These are phyloP conservation scores for Penicillium glabrum DNA, from an alignment of 2,329 filamentous ascomycete species.

Conservation along the genomic window DNA sequence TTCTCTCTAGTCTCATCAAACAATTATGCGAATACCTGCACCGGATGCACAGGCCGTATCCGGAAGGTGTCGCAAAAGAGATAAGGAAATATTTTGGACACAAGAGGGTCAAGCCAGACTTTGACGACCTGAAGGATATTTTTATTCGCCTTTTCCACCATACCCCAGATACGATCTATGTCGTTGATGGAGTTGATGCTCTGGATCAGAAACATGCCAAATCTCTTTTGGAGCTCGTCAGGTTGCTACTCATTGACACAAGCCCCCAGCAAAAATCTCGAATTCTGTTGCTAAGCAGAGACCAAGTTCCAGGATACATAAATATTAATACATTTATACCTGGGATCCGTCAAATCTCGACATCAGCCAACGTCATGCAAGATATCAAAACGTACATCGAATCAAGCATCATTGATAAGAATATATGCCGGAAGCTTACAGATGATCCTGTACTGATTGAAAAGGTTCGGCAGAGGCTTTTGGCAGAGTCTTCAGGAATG, in stretches of 20 bases:
- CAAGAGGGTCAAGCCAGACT: not conserved
- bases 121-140: not conserved
- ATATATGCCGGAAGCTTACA: constrained; percentile 15
- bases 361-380: constrained; percentile 12
- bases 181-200: not conserved
- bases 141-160: not conserved
- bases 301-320: constrained; percentile 21
- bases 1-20: not conserved
- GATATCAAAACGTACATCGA: constrained; percentile 22
- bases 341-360: constrained; percentile 19
- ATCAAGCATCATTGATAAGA: constrained; percentile 17
- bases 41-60: not conserved
- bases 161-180: not conserved
- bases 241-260: not conserved
- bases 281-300: constrained; percentile 20
- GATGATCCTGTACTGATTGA: constrained; percentile 4
- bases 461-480: too few species aligned
- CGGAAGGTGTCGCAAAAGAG: not conserved
- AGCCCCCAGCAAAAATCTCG: not conserved
- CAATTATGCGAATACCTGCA: not conserved
- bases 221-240: not conserved
- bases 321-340: constrained; percentile 16
- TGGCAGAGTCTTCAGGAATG: too few species aligned
- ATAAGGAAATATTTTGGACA: not conserved
- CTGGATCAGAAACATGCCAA: not conserved